phyloP scores from a whole-genome alignment of 371 early-diverging fungal species.

The Syncephalis fuscata region DNA sequence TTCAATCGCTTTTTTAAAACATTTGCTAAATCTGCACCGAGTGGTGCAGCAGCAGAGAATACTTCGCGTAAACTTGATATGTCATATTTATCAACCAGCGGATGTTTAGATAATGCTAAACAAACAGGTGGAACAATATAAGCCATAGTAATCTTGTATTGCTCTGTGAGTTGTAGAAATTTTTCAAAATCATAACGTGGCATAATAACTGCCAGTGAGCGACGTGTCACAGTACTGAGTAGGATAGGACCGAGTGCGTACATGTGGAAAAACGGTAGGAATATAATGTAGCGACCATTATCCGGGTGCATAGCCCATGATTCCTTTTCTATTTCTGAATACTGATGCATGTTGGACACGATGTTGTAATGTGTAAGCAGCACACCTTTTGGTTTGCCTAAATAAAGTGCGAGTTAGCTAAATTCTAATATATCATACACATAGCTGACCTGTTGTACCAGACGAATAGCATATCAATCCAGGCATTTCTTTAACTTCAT shows the following conservation, averaged over 20 bases:
- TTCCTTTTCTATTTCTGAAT: constrained; percentile 9
- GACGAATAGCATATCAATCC: constrained; percentile 79
- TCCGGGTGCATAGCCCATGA: constrained; percentile 13
- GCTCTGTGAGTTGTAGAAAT: constrained; percentile 37
- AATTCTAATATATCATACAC: not conserved
- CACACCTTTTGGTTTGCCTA: constrained; percentile 31
- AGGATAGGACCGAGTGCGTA: constrained; percentile 40
- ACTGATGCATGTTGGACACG: constrained; percentile 41
- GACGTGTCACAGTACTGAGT: constrained; percentile 6
- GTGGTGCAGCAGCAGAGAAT: constrained; percentile 66
- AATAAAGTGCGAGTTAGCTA: not conserved
- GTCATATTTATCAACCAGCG: constrained; percentile 41
- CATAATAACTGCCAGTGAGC: constrained; percentile 16
- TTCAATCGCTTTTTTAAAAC: constrained; percentile 28
- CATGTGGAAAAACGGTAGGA: constrained; percentile 70
- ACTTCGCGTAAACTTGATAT: constrained; percentile 34
- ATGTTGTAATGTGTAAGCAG: constrained; percentile 50
- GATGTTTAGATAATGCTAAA: constrained; percentile 37
- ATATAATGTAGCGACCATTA: constrained; percentile 32
- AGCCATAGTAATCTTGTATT: constrained; percentile 42
- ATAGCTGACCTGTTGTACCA: constrained; percentile 60
- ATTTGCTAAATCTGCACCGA: constrained; percentile 37
- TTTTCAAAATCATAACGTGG: constrained; percentile 31
- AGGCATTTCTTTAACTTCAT: constrained; percentile 16
- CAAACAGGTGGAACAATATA: constrained; percentile 70